Percentiles rank a stretch among this genome's conserved stretches.
phyloP scores from a whole-genome alignment of 2,329 filamentous ascomycete species.

The Colletotrichum sp. region DNA sequence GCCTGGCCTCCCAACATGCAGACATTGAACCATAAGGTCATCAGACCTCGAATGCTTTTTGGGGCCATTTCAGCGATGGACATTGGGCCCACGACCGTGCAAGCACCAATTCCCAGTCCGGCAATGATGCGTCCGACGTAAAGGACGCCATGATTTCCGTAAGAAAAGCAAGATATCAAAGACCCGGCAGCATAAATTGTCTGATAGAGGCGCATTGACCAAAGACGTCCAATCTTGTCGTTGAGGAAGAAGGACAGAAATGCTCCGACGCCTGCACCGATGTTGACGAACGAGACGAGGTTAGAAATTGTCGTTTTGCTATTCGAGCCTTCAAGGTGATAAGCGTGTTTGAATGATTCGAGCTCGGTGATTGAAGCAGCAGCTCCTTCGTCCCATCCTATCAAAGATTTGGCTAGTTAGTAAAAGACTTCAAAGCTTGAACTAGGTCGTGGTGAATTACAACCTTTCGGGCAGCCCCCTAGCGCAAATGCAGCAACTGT shows the following conservation, averaged over 20 bases:
- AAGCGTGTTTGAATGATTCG: conserved; percentile 30
- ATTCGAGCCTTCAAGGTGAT: conserved; percentile 32
- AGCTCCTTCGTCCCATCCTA: conserved; percentile 40
- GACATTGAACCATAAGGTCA: conserved; percentile 36
- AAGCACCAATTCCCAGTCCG: conserved; percentile 41
- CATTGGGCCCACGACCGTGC: conserved; percentile 36
- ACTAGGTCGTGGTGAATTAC: not conserved
- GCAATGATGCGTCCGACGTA: conserved; percentile 36
- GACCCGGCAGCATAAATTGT: conserved; percentile 33
- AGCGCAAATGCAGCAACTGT: conserved; percentile 21
- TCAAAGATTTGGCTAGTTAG: not conserved
- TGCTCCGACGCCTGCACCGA: conserved; percentile 24
- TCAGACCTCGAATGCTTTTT: conserved; percentile 34
- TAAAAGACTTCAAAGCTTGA: too few species aligned
- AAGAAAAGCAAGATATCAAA: conserved; percentile 33
- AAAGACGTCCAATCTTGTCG: conserved; percentile 36
- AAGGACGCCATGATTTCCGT: conserved; percentile 34
- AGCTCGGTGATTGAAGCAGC: conserved; percentile 37
- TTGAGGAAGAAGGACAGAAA: conserved; percentile 44
- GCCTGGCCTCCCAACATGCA: conserved; percentile 26
- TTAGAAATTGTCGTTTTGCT: not conserved
- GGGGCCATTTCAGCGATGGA: conserved; percentile 38
- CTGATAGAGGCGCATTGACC: not conserved
- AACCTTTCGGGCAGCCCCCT: conserved; percentile 15
- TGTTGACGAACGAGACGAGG: conserved; percentile 36